Evolutionary conservation across 176 grass and related monocot genomes (phyloP).

Genomic region (Saccharum spontaneum): DNA sequence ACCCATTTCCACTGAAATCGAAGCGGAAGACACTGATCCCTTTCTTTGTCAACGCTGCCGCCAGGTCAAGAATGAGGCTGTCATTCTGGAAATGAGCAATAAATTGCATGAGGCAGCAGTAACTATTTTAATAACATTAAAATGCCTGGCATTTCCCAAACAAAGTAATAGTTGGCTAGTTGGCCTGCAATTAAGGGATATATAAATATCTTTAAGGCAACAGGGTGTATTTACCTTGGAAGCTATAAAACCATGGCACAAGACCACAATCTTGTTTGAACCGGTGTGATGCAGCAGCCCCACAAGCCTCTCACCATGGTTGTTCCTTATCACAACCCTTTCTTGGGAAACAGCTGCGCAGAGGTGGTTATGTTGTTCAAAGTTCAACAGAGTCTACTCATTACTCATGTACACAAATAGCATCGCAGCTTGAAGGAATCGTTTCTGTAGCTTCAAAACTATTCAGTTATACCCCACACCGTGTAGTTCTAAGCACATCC

Average conservation of each 20-base stretch:
- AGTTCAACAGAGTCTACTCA: neutral
- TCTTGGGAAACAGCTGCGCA: constrained; percentile 41
- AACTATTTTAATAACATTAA: neutral
- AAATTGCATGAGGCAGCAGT: neutral
- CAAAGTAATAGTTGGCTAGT: neutral
- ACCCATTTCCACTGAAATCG: constrained; percentile 97
- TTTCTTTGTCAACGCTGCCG: constrained; percentile 54
- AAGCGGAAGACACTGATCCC: constrained; percentile 70
- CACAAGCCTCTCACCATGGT: constrained; percentile 69
- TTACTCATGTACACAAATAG: neutral
- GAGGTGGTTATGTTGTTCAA: neutral
- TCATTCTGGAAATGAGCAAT: constrained; percentile 57
- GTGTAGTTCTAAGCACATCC: neutral
- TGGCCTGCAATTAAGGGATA: neutral
- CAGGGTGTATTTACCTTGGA: constrained; percentile 47
- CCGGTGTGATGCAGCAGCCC: constrained; percentile 63
- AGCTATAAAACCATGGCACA: constrained; percentile 80
- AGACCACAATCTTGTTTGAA: constrained; percentile 66
- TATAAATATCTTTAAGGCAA: neutral
- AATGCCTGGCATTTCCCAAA: neutral
- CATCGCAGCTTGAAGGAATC: neutral
- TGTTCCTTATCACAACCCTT: constrained; percentile 60
- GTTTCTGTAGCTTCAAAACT: neutral
- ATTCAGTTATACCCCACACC: neutral
- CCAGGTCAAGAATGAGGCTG: constrained; percentile 62